Conservation (phyloP, 2,329 filamentous ascomycete genomes). For the Penicillium sclerotiorum region DNA sequence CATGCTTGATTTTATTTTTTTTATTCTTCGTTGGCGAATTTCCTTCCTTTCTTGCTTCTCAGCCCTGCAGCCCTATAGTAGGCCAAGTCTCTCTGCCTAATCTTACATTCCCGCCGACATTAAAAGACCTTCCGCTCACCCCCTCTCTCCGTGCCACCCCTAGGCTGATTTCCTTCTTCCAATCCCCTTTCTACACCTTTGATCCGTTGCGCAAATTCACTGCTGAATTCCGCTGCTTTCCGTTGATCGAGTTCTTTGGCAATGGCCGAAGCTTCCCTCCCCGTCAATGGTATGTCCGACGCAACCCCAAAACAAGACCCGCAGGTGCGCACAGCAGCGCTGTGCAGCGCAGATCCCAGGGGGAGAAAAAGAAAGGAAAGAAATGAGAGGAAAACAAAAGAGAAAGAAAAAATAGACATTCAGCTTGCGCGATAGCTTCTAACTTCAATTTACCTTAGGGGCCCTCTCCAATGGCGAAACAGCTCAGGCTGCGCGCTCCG, state of each 20-base stretch:
- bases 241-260: slow-evolving; percentile 9
- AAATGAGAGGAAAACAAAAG: background rate
- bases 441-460: slow-evolving; percentile 15
- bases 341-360: background rate
- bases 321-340: background rate
- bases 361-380: no score
- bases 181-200: no score
- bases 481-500: slow-evolving; percentile 12
- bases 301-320: background rate
- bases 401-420: background rate
- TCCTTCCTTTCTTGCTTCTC: background rate
- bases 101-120: background rate
- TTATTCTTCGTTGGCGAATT: background rate
- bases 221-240: background rate
- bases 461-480: slow-evolving; percentile 24
- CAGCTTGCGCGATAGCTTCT: background rate
- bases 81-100: slow-evolving; percentile 6
- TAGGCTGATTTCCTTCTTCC: no score
- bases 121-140: background rate
- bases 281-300: slow-evolving; percentile 23
- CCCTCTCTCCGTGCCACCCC: background rate
- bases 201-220: slow-evolving; percentile 6
- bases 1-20: background rate
- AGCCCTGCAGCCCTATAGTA: slow-evolving; percentile 30
- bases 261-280: slow-evolving; percentile 20